Base-by-base conservation (phyloP, 345 rosid genomes). In the Citrus reticulata region DNA sequence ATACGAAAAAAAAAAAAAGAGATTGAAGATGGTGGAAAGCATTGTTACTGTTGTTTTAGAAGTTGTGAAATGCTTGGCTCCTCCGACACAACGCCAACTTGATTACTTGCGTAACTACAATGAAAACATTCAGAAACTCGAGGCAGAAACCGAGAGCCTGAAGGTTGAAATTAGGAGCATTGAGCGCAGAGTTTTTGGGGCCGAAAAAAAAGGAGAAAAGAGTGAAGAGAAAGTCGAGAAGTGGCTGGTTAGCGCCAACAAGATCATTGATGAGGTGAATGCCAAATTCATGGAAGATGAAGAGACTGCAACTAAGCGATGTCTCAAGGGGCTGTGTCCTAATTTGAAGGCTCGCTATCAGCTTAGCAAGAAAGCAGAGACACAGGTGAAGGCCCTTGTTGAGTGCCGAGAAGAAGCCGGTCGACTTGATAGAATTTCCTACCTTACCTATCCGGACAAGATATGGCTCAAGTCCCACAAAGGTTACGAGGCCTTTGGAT, bases 291-390 rank as follows among this genome's bases (percentile, higher is more conserved):
- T 17, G 30, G 8, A 4, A 39, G 42, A 39, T 39, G 42, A 8
- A 39, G 10, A 7, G 14, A 42, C 11, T 10, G 14, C 64, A 20
- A 22, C 27, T 34, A 62, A 64, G 24, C 64, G 37, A 70, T 77
- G 81, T 30, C 77, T 65, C 30, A 54, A 66, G 70, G 70, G 79
- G 10, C 35, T 63, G 75, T 77, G 58, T 40, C 79, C 75, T 3
- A 30, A 78, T 55, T 16, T 73, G 67, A 78, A 54, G 73, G 7
- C 14, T 42, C 49, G 49, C 14, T 10, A 2, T 42, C 14, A 0
- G 14, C 49, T 42, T 10, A 10, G 14, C 49, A 10, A 42, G 49
- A 10, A 42, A 42, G 49, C 49, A 42, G 49, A 10, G 49, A 10
- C 49, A 0, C 20, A 54, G 58, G 29, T 35, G 14, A 2, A 17